These are phyloP conservation scores for Letharia lupina DNA, from an alignment of 495 filamentous ascomycete species.

Conservation along the genomic window DNA sequence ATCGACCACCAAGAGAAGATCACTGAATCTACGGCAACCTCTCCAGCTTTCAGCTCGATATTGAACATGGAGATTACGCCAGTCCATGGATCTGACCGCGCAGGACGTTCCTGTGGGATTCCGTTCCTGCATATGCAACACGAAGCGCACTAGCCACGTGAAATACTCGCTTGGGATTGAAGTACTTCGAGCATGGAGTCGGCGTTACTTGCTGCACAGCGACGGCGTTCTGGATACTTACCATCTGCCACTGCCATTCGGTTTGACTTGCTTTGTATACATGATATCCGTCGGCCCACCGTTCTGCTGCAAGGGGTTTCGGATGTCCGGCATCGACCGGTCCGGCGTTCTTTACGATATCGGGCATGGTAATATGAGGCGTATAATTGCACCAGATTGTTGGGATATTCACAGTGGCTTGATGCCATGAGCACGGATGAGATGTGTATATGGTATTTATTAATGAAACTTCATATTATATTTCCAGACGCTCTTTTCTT, in stretches of 20 bases:
- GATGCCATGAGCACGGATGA: not conserved
- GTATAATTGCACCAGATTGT: not conserved
- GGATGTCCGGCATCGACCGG: not conserved
- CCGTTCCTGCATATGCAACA: slow-evolving; percentile 6
- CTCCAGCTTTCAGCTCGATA: not conserved
- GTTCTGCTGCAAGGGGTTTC: no score
- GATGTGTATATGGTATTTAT: not conserved
- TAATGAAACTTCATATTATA: not conserved
- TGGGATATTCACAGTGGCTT: not conserved
- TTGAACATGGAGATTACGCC: not conserved
- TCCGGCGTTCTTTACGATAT: not conserved
- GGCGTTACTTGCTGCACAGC: not conserved
- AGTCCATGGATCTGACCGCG: not conserved
- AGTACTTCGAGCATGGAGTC: slow-evolving; percentile 4
- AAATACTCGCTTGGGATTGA: not conserved
- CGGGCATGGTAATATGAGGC: not conserved
- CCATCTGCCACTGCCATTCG: not conserved
- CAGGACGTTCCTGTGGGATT: slow-evolving; percentile 1
- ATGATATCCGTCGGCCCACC: not conserved
- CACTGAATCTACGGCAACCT: not conserved
- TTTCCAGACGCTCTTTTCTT: not conserved
- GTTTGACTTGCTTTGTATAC: not conserved
- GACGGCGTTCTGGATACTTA: slow-evolving; percentile 1
- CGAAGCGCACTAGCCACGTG: not conserved
- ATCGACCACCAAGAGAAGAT: slow-evolving; percentile 13